Evolutionary conservation across 2,329 filamentous ascomycete species (phyloP), one percentile per base, ranked within the genome.

Genomic region (Cladosporium halotolerans): DNA sequence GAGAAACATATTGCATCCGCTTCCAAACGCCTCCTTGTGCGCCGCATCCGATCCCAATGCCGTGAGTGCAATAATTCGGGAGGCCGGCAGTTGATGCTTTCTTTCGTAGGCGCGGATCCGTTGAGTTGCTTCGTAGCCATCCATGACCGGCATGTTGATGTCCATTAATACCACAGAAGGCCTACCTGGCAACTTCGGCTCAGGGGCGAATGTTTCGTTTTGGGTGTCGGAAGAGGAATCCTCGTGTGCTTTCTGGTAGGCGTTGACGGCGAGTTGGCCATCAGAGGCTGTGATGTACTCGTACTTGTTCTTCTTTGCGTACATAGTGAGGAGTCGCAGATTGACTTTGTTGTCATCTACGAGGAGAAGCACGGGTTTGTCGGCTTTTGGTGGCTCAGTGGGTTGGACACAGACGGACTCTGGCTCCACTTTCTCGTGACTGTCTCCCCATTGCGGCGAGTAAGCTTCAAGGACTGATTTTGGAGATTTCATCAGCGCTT

Each of bases 161-260:
- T 68, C 76, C 76, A 80, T 79, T 6, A 79, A 70, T 3, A 79
- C 71, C 36, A 77, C 70, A 28, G 71, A 70, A 6, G 55, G 36
- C 23, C 18, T 39, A 6, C 14, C 10, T 28, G 23, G 23, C 23
- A 7, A 5, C 7, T 28, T 28, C 23, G 16, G 28, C 13, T n/a
- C 39, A 36, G 33, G 28, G 19, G 23, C 23, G 7, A 28, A 5
- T 28, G 23, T 7, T 9, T 9, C 4, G 39, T n/a, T n/a, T 11
- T n/a, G 9, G 9, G 19, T 16, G 11, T 36, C 34, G 34, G 34
- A 4, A n/a, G 10, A n/a, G 5, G 18, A 47, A 5, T 41, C 38
- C n/a, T 7, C 62, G 34, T 41, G 38, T 34, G 53, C 39, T 14
- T 40, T 50, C 33, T 72, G 68, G 53, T 74, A 76, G 31, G 65